Conservation (phyloP, 2,329 filamentous ascomycete genomes). For the Cercospora sp. region DNA sequence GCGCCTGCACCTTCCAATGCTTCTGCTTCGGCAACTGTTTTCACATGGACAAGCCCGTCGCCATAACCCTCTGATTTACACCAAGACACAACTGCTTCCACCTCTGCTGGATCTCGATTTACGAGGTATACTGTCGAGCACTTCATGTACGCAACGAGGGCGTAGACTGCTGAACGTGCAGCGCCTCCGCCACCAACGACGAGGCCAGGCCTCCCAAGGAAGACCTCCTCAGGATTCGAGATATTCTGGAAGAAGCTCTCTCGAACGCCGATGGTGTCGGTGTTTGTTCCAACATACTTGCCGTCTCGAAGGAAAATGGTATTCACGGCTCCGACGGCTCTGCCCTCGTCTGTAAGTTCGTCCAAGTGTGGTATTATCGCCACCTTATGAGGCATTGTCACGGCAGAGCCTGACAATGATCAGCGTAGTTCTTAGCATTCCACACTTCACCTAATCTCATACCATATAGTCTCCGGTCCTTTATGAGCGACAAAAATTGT, state of each 20-base stretch:
- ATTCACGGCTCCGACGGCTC: constrained; percentile 75
- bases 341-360: constrained; percentile 69
- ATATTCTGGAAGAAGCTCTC: constrained; percentile 62
- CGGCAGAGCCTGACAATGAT: constrained; percentile 58
- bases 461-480: constrained; percentile 64
- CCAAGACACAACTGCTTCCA: constrained; percentile 65
- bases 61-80: constrained; percentile 62
- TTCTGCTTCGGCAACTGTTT: constrained; percentile 60
- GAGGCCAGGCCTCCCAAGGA: constrained; percentile 64
- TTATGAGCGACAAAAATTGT: constrained; percentile 51
- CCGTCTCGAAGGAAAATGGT: constrained; percentile 67
- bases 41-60: constrained; percentile 60
- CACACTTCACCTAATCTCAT: constrained; percentile 23
- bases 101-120: constrained; percentile 69
- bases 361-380: constrained; percentile 72
- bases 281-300: constrained; percentile 69
- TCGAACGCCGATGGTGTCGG: constrained; percentile 75
- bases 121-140: constrained; percentile 72
- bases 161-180: constrained; percentile 74
- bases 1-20: constrained; percentile 61
- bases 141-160: constrained; percentile 67
- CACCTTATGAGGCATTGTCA: constrained; percentile 85
- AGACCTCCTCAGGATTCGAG: constrained; percentile 47
- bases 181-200: constrained; percentile 78
- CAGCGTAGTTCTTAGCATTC: neutral